Evolutionary conservation across 441 rosid species (phyloP).

Genomic region (Corymbia citriodora): DNA sequence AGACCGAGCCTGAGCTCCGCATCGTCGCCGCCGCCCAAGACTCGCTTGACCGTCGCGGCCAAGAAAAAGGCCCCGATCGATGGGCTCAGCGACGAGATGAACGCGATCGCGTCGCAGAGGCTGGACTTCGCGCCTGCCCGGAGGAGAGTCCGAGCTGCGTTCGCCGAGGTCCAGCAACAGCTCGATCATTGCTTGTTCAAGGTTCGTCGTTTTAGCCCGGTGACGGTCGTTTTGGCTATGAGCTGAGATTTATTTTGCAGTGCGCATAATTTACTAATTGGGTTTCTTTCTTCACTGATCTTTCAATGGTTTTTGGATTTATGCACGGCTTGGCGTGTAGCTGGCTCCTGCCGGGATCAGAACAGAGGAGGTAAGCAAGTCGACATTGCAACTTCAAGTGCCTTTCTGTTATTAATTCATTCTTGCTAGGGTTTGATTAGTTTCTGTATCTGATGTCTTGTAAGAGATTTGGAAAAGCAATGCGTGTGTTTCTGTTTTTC

Average conservation of each 20-base stretch:
- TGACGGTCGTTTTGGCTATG: not conserved
- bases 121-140: constrained; percentile 76
- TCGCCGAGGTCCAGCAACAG: constrained; percentile 46
- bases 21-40: not conserved
- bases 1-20: not conserved
- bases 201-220: constrained; percentile 25
- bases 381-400: not conserved
- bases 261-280: not conserved
- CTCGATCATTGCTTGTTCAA: constrained; percentile 87
- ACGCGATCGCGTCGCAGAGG: constrained; percentile 55
- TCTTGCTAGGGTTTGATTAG: not conserved
- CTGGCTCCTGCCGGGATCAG: constrained; percentile 68
- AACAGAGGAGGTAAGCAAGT: constrained; percentile 61
- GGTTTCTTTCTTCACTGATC: not conserved
- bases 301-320: not conserved
- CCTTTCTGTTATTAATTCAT: not conserved
- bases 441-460: not conserved
- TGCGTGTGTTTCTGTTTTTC: not conserved
- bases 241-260: not conserved
- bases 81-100: constrained; percentile 60
- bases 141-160: constrained; percentile 71
- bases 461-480: not conserved
- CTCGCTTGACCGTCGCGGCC: constrained; percentile 10
- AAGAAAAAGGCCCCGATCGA: constrained; percentile 39
- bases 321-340: constrained; percentile 24